Conservation (phyloP, 805 yeast species). For the Clavispora fructus region DNA sequence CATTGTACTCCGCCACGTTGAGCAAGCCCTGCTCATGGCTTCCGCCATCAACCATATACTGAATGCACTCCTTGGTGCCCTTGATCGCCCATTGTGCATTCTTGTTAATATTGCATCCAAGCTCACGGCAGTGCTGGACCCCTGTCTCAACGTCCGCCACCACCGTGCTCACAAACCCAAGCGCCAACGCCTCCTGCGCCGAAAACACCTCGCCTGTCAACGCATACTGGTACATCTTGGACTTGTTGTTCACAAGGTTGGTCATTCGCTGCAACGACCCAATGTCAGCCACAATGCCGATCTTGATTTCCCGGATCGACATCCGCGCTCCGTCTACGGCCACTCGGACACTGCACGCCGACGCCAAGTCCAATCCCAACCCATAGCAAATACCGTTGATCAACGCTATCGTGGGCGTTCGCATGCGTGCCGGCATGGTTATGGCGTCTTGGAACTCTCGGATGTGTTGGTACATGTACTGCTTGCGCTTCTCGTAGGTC, state of each 20-base stretch:
- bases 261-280: slow-evolving; percentile 72
- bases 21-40: slow-evolving; percentile 41
- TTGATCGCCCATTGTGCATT: slow-evolving; percentile 55
- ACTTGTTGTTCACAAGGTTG: slow-evolving; percentile 44
- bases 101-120: slow-evolving; percentile 44
- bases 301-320: slow-evolving; percentile 62
- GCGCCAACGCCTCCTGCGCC: slow-evolving; percentile 47
- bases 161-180: slow-evolving; percentile 52
- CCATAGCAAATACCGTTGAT: slow-evolving; percentile 65
- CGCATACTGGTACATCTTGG: slow-evolving; percentile 55
- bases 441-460: slow-evolving; percentile 56
- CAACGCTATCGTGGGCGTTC: slow-evolving; percentile 61
- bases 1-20: slow-evolving; percentile 51
- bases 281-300: slow-evolving; percentile 76
- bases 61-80: slow-evolving; percentile 58
- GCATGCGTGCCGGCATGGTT: slow-evolving; percentile 41
- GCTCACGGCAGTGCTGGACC: slow-evolving; percentile 39
- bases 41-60: slow-evolving; percentile 33
- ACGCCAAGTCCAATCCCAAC: slow-evolving; percentile 61
- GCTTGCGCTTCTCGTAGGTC: slow-evolving; percentile 17
- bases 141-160: slow-evolving; percentile 46
- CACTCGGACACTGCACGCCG: slow-evolving; percentile 54
- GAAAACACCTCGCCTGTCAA: slow-evolving; percentile 56
- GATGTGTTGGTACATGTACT: slow-evolving; percentile 34
- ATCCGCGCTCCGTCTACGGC: slow-evolving; percentile 48